Base-by-base conservation (phyloP, 2,329 filamentous ascomycete species). In the Nemania sp. region DNA sequence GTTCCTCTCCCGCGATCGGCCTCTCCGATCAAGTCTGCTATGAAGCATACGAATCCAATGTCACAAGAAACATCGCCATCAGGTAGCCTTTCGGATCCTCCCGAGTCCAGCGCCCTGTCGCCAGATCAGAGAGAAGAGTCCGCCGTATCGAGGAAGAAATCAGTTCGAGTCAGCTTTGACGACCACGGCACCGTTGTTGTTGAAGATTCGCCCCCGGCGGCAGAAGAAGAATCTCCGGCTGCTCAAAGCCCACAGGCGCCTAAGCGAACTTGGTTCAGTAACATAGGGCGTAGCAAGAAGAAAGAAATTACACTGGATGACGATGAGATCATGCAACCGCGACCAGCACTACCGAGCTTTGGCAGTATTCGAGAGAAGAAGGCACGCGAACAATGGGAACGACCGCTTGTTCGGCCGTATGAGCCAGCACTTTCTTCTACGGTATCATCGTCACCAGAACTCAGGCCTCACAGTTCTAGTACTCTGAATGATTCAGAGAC, bases 81-180 rank as follows among this genome's bases (percentile, higher is more conserved):
- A 48, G 77, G 81, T 65, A 75, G 80, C 59, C 69, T 78, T 21
- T 83, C 81, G 2, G 82, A 81, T 66, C 74, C 72, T 45, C 81
- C 78, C 0, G 68, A 63, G 45, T 67, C 67, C 43, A 72, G 68
- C 47, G 70, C 68, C 12, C 66, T 68, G 15, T 67, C 71, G 6
- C 65, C 72, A 2, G 64, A 66, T 18, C 65, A 64, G 37, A 64
- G 56, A 20, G 78, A 81, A 2, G 81, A 84, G 11, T 25, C 68
- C 1, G 50, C 68, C 1, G 34, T 73, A 1, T 68, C 75, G 17
- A 80, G 84, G 60, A 91, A 87, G 75, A 91, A 89, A 74, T 83
- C 81, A 40, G 84, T 84, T 1, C 81, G 90, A 21, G 90, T 93
- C 48, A 97, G 92, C 76, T 97, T 92, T 71, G 88, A 91, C 64